These are phyloP conservation scores for Gracilaria domingensis DNA, from an alignment of 23 red algal genomes.

Conservation along the genomic window DNA sequence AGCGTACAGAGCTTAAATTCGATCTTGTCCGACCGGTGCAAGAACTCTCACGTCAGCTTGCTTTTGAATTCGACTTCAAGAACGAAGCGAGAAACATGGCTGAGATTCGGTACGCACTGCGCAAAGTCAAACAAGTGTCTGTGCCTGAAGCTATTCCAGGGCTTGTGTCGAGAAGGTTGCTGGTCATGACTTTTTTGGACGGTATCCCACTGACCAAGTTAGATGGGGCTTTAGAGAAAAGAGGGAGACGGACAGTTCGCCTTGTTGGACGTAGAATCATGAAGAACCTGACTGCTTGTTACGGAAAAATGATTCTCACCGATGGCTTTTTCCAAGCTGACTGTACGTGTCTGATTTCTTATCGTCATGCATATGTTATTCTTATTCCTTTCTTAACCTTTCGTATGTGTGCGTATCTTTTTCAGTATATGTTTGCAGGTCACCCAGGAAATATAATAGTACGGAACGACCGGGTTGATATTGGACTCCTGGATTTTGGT, in stretches of 20 bases:
- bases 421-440: slow-evolving; percentile 5
- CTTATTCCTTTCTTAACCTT: not conserved
- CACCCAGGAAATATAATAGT: slow-evolving; percentile 95
- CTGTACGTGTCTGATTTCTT: slow-evolving; percentile 14
- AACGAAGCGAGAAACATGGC: slow-evolving; percentile 67
- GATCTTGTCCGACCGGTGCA: slow-evolving; percentile 75
- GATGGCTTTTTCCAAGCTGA: slow-evolving; percentile 94
- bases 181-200: slow-evolving; percentile 86
- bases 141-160: slow-evolving; percentile 63
- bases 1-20: slow-evolving; percentile 81
- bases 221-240: slow-evolving; percentile 32
- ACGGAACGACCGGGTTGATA: slow-evolving; percentile 46
- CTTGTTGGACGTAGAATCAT: slow-evolving; percentile 58
- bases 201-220: slow-evolving; percentile 76
- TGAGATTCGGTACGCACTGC: slow-evolving; percentile 46
- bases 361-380: not conserved
- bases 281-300: slow-evolving; percentile 66
- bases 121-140: slow-evolving; percentile 9
- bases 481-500: slow-evolving; percentile 89
- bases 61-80: slow-evolving; percentile 84
- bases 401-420: slow-evolving; percentile 4
- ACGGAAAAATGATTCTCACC: slow-evolving; percentile 90
- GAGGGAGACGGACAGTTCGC: slow-evolving; percentile 21
- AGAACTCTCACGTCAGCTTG: slow-evolving; percentile 73
- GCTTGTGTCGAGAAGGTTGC: slow-evolving; percentile 54